Conservation (phyloP, 257 asterid genomes). For the Agastache rugosa region DNA sequence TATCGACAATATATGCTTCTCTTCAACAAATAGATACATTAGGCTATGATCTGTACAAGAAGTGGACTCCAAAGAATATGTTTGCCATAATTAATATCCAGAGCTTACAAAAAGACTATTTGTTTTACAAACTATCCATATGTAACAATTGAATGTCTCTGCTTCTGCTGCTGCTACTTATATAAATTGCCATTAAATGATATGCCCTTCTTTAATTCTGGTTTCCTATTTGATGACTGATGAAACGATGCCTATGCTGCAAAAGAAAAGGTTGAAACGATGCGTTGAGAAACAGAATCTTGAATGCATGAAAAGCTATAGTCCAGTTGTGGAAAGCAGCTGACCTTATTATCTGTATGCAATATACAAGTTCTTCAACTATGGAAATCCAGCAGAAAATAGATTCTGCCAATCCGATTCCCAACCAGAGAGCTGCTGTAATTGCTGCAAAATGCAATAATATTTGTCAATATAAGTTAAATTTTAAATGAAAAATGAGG, state of each 20-base stretch:
- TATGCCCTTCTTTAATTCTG: neutral
- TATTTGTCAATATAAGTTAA: neutral
- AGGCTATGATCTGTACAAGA: conserved; percentile 31
- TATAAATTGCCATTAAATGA: too few relatives aligned
- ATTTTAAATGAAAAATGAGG: neutral
- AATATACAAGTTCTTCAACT: conserved; percentile 24
- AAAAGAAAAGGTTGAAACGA: neutral
- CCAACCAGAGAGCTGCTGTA: conserved; percentile 59
- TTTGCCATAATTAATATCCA: conserved; percentile 19
- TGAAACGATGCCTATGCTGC: conserved; percentile 34
- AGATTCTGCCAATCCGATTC: conserved; percentile 60
- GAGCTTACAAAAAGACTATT: conserved; percentile 23
- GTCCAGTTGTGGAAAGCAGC: conserved; percentile 5
- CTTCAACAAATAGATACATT: conserved; percentile 29
- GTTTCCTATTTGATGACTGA: neutral
- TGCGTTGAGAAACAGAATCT: neutral
- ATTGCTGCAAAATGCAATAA: conserved; percentile 52
- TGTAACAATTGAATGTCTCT: conserved; percentile 35
- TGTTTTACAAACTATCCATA: conserved; percentile 24
- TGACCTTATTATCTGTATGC: conserved; percentile 29
- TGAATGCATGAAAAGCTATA: neutral
- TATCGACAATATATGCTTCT: conserved; percentile 15
- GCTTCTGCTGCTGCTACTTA: conserved; percentile 13
- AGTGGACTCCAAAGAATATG: conserved; percentile 30
- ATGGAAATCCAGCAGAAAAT: conserved; percentile 54